Base-by-base conservation (phyloP, 106 monocot species). In the Acorus gramineus region DNA sequence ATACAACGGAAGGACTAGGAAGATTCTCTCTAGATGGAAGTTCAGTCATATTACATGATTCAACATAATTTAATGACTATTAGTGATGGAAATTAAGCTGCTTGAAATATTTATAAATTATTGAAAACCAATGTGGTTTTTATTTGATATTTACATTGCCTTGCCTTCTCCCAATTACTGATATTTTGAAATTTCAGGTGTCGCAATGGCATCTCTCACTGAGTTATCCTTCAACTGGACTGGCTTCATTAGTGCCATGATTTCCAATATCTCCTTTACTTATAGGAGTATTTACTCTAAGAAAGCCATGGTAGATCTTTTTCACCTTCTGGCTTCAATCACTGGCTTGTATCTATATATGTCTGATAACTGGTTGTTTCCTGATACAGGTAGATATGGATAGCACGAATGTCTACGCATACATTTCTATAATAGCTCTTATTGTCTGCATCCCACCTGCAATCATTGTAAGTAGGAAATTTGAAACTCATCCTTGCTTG, bases 231-330 rank as follows among this genome's bases (percentile, higher is more conserved):
- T 99, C 76, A 99, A 99, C 72, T 99, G 98, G 98, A 65, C 66
- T 72, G 98, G 98, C 61, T 99, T 99, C 62, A 92, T 84, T 44
- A 99, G 89, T 69, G 92, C 98, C 55, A 92, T 99, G 98, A 99
- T 99, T 71, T 92, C 98, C 47, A 99, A 99, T 66, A 89, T 99
- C 6, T 99, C 98, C 4, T 99, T 99, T 82, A 99, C 98, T 42
- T 99, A 99, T 71, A 79, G 92, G 71, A 99, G 98, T 61, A 79
- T 99, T 57, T 99, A 99, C 57, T 99, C 98, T 48, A 99, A 99
- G 80, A 99, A 92, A 76, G 98, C 98, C 49, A 98, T 92, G 91
- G 98, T 85, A 46, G 68, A 72, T 79, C 50, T 67, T 44, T 77
- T 49, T 62, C 14, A 63, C 49, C 66, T 44, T 8, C 5, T 12